A percentile compares a stretch with the other conserved stretches of the same genome.
phyloP scores from a whole-genome alignment of 2,329 filamentous ascomycete genomes.

The Cercospora beticola region DNA sequence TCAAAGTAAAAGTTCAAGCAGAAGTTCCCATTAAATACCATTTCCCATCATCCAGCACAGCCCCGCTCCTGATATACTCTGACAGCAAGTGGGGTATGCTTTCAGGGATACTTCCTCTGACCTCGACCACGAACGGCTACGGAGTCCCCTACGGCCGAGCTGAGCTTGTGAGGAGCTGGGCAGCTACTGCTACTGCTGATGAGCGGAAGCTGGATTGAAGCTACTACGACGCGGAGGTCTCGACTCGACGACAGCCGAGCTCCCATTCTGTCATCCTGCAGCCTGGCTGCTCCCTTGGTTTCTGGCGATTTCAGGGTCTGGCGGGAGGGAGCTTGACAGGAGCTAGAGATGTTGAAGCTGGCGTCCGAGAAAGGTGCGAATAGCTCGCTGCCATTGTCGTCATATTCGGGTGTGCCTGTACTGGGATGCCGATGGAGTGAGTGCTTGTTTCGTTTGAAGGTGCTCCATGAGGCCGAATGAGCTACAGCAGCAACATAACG shows the following conservation, averaged over 20 bases:
- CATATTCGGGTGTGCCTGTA: neutral
- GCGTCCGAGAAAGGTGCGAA: neutral
- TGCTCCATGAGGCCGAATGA: neutral
- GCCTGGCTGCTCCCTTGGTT: neutral
- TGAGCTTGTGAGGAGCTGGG: neutral
- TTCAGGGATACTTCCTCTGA: neutral
- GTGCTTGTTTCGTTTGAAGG: neutral
- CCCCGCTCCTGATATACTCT: neutral
- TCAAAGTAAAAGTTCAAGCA: neutral
- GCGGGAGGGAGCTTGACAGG: neutral
- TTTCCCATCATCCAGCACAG: neutral
- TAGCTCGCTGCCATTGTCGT: neutral
- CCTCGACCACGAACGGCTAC: neutral
- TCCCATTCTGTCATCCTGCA: neutral
- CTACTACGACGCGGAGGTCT: conserved; percentile 10
- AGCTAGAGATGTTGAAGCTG: neutral
- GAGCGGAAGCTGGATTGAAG: neutral
- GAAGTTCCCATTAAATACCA: neutral
- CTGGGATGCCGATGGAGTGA: neutral
- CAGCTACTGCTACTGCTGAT: neutral
- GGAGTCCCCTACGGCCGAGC: neutral
- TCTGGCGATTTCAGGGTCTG: neutral
- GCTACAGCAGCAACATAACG: neutral
- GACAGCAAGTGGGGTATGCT: conserved; percentile 2
- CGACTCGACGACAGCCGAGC: conserved; percentile 12